phyloP scores from a whole-genome alignment of 225 moss, liverwort and hornwort species.

The Straminergon stramineum region DNA sequence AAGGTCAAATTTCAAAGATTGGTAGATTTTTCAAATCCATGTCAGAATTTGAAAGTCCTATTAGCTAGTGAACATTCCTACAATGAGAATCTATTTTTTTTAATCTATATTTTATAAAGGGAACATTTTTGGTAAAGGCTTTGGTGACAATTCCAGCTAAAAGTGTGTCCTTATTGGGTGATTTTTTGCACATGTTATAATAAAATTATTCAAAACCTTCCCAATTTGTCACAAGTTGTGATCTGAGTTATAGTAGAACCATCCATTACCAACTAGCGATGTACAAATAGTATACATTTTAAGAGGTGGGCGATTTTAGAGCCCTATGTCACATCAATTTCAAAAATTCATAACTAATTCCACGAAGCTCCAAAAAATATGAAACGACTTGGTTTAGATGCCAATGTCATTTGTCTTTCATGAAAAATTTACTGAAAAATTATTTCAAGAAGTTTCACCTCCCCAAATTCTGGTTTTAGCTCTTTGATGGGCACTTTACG shows the following conservation, averaged over 20 bases:
- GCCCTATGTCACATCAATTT: too few species aligned
- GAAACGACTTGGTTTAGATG: too few species aligned
- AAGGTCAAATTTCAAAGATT: not conserved
- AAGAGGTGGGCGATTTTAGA: too few species aligned
- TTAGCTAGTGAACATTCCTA: not conserved
- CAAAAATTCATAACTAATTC: too few species aligned
- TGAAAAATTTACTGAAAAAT: too few species aligned
- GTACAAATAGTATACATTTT: too few species aligned
- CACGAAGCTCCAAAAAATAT: too few species aligned
- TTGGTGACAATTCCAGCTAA: not conserved
- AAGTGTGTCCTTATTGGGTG: not conserved
- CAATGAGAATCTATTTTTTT: not conserved
- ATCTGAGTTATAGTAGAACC: not conserved
- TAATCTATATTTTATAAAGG: not conserved
- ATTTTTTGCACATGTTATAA: not conserved
- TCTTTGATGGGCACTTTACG: too few species aligned
- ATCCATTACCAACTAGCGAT: too few species aligned
- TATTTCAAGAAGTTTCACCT: too few species aligned
- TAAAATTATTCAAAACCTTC: not conserved
- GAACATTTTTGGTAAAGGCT: not conserved
- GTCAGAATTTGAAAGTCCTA: not conserved
- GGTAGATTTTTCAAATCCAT: not conserved
- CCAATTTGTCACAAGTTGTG: not conserved
- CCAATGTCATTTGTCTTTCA: too few species aligned
- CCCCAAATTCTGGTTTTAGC: too few species aligned